phyloP scores from a whole-genome alignment of 306 rosid genomes.

The Acacia melanoxylon region DNA sequence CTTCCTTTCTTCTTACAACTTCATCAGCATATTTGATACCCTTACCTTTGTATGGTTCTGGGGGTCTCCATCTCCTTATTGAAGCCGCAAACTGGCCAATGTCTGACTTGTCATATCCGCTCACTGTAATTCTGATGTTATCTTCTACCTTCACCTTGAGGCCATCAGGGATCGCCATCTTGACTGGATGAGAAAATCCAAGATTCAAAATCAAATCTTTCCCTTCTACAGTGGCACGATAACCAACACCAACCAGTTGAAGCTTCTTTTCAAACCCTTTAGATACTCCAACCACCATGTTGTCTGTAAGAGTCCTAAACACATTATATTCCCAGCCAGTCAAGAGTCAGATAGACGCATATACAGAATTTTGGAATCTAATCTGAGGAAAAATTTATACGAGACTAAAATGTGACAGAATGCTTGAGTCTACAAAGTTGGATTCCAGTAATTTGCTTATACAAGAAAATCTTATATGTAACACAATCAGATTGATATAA shows the following conservation, averaged over 20 bases:
- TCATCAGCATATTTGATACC: conserved; percentile 97
- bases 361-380: neutral
- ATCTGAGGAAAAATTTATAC: conserved; percentile 6
- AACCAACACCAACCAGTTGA: conserved; percentile 90
- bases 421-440: neutral
- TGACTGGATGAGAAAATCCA: conserved; percentile 98
- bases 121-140: conserved; percentile 74
- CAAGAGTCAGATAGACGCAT: conserved; percentile 22
- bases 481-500: neutral
- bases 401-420: conserved; percentile 4
- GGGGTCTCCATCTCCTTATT: conserved; percentile 92
- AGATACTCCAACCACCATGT: conserved; percentile 95
- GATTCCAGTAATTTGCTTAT: conserved; percentile 9
- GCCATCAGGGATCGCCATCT: conserved; percentile 76
- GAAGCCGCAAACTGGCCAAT: conserved; percentile 96
- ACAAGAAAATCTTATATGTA: neutral
- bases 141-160: conserved; percentile 88
- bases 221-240: conserved; percentile 89
- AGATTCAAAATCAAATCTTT: conserved; percentile 78
- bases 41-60: conserved; percentile 98
- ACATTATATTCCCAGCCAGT: conserved; percentile 32
- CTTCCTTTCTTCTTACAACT: conserved; percentile 86
- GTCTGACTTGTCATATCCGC: conserved; percentile 84
- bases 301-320: conserved; percentile 84
- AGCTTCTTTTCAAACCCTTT: conserved; percentile 95